Conservation (phyloP, 768 basidiomycete genomes). For the Calvatia gigantea region DNA sequence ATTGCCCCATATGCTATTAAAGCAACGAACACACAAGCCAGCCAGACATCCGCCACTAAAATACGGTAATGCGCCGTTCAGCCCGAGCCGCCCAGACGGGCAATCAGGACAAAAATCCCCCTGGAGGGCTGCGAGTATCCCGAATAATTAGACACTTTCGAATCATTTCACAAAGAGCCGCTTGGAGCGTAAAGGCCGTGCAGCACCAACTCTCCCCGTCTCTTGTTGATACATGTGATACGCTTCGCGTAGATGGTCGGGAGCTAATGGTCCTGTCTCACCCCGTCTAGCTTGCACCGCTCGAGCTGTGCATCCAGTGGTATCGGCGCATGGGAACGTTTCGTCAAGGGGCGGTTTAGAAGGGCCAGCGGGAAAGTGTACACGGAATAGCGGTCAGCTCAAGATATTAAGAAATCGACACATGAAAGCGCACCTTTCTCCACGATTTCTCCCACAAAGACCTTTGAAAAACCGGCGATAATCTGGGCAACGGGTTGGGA, state of each 20-base stretch:
- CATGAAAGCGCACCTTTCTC: slow-evolving; percentile 65
- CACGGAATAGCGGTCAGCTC: neutral
- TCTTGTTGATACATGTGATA: slow-evolving; percentile 81
- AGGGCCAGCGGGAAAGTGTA: too few species aligned
- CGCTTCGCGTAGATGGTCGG: slow-evolving; percentile 88
- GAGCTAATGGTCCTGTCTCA: slow-evolving; percentile 77
- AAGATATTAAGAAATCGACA: neutral
- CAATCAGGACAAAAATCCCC: too few species aligned
- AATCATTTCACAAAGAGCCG: slow-evolving; percentile 65
- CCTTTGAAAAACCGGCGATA: slow-evolving; percentile 86
- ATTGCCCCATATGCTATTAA: too few species aligned
- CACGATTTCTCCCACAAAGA: slow-evolving; percentile 90
- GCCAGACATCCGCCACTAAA: too few species aligned
- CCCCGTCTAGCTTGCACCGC: slow-evolving; percentile 67
- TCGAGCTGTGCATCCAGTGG: slow-evolving; percentile 48
- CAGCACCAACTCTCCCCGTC: slow-evolving; percentile 77
- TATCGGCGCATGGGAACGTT: neutral
- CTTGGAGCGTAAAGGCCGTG: slow-evolving; percentile 65
- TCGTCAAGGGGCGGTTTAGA: too few species aligned
- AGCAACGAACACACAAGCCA: too few species aligned
- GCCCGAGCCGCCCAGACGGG: too few species aligned
- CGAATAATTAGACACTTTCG: neutral
- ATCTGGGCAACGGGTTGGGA: slow-evolving; percentile 87
- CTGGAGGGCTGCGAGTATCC: too few species aligned
- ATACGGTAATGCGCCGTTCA: too few species aligned